Evolutionary conservation across 139 green algal species (phyloP).

Genomic region (Picocystis salinarum): DNA sequence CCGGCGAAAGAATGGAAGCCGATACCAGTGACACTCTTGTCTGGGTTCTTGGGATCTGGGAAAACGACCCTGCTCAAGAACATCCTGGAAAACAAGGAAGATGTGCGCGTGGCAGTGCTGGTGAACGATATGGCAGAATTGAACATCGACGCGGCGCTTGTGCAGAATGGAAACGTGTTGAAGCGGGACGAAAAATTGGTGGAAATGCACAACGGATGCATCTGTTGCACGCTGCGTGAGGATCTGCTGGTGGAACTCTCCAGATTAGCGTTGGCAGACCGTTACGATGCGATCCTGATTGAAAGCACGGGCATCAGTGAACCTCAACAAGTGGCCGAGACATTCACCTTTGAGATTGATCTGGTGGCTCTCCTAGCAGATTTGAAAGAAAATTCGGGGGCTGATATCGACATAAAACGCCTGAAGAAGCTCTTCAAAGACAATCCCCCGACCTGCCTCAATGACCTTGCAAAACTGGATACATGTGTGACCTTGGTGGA

Average conservation of each 20-base stretch:
- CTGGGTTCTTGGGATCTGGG: constrained; percentile 46
- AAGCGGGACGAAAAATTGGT: constrained; percentile 23
- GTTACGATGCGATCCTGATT: constrained; percentile 59
- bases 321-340: constrained; percentile 41
- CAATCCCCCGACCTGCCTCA: too few relatives aligned
- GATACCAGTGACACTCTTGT: background rate
- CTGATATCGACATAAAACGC: too few relatives aligned
- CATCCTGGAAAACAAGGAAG: constrained; percentile 31
- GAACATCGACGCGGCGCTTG: constrained; percentile 57
- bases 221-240: constrained; percentile 61
- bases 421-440: too few relatives aligned
- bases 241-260: constrained; percentile 44
- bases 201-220: constrained; percentile 59
- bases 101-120: constrained; percentile 31
- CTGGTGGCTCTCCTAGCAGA: too few relatives aligned
- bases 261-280: constrained; percentile 18
- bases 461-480: constrained; percentile 9
- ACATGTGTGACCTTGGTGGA: constrained; percentile 12
- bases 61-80: constrained; percentile 64
- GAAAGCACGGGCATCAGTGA: constrained; percentile 64
- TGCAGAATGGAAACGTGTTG: constrained; percentile 7
- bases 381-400: too few relatives aligned
- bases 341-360: constrained; percentile 19
- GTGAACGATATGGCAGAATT: constrained; percentile 67
- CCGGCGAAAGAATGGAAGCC: constrained; percentile 1